Evolutionary conservation across 164 flowering plant species (phyloP).

Genomic region (Vitis amurensis): DNA sequence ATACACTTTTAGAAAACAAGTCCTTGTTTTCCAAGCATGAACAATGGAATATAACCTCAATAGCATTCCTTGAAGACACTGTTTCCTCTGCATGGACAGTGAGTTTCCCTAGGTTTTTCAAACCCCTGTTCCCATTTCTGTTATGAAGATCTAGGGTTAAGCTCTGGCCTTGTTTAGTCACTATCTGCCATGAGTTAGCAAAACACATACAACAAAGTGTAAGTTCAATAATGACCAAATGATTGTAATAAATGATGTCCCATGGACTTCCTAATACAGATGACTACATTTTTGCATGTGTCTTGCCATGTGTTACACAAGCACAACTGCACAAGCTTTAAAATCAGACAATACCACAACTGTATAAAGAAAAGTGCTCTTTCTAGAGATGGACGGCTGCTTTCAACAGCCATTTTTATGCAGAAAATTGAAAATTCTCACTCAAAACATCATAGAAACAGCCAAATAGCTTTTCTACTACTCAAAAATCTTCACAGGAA

Average conservation of each 20-base stretch:
- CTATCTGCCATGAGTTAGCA: conserved; percentile 46
- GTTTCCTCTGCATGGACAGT: too few relatives aligned
- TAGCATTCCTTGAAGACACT: too few relatives aligned
- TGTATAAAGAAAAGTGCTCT: neutral
- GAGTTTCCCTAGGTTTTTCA: conserved; percentile 7
- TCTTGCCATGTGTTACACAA: neutral
- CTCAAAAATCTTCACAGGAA: neutral
- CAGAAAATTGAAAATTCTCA: neutral
- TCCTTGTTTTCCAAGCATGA: conserved; percentile 70
- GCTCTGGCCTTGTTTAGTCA: conserved; percentile 44
- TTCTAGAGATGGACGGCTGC: neutral
- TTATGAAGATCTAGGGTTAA: conserved; percentile 49
- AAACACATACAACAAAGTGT: neutral
- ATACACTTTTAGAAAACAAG: conserved; percentile 84
- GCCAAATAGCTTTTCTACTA: neutral
- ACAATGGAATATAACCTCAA: conserved; percentile 40
- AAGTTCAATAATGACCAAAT: neutral
- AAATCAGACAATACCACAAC: neutral
- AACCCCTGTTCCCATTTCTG: conserved; percentile 23
- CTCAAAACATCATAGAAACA: neutral
- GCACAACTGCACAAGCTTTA: neutral
- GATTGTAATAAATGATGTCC: neutral
- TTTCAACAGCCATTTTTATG: neutral
- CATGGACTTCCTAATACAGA: too few relatives aligned
- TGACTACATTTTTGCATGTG: too few relatives aligned